Conservation (phyloP, 2,329 filamentous ascomycete genomes). For the Cadophora gregata region DNA sequence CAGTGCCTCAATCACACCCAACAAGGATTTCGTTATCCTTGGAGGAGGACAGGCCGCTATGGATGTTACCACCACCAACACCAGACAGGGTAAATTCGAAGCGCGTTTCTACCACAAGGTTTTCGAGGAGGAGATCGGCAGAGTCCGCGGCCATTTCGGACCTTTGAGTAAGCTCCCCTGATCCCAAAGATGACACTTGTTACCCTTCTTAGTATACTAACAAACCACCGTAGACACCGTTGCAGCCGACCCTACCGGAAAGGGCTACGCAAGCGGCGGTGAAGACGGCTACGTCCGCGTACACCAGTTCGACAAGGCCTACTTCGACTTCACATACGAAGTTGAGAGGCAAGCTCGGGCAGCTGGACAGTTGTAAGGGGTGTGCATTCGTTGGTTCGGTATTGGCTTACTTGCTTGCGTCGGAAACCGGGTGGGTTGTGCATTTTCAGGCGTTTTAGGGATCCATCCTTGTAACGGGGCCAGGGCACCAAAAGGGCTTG, state of each 20-base stretch:
- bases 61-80: conserved; percentile 91
- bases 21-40: conserved; percentile 97
- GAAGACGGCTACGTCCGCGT: conserved; percentile 99
- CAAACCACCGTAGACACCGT: conserved; percentile 68
- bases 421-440: conserved; percentile 9
- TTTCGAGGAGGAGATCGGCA: conserved; percentile 97
- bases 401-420: neutral
- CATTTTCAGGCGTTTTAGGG: conserved; percentile 24
- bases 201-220: conserved; percentile 16
- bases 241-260: conserved; percentile 88
- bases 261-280: conserved; percentile 91
- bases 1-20: conserved; percentile 89
- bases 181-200: neutral
- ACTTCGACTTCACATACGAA: conserved; percentile 99
- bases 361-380: conserved; percentile 37
- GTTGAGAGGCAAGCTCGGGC: conserved; percentile 79
- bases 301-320: conserved; percentile 97
- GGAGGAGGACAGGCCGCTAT: conserved; percentile 98
- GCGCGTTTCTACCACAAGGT: conserved; percentile 99
- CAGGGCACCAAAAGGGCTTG: conserved; percentile 23
- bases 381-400: conserved; percentile 1
- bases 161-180: conserved; percentile 63
- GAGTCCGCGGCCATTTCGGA: conserved; percentile 96
- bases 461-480: conserved; percentile 7
- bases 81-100: conserved; percentile 98